Evolutionary conservation across 768 basidiomycete species (phyloP).

Genomic region (Boletus bicolor): DNA sequence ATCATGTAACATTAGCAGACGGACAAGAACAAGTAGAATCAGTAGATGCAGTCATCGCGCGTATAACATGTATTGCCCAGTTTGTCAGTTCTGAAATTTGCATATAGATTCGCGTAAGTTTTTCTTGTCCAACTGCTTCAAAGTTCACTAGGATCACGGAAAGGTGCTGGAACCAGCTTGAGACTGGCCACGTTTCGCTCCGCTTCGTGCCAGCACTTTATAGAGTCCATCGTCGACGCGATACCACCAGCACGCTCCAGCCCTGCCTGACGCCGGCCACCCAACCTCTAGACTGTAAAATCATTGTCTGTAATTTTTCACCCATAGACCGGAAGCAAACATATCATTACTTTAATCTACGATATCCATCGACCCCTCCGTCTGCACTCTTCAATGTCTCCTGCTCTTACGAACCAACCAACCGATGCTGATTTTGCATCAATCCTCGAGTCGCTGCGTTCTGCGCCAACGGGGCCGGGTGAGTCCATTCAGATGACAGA

Average conservation of each 20-base stretch:
- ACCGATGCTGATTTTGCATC: constrained; percentile 43
- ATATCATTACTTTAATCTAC: constrained; percentile 20
- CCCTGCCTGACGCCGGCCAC: neutral
- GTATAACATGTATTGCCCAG: neutral
- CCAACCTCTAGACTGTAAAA: constrained; percentile 17
- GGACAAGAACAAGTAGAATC: neutral
- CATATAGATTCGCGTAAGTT: neutral
- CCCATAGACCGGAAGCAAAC: constrained; percentile 20
- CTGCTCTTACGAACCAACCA: constrained; percentile 47
- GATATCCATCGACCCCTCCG: constrained; percentile 16
- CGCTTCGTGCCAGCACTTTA: neutral
- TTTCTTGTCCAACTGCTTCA: neutral
- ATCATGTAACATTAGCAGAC: constrained; percentile 1
- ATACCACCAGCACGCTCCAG: constrained; percentile 11
- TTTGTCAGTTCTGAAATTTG: constrained; percentile 8
- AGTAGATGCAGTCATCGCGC: neutral
- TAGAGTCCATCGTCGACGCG: neutral
- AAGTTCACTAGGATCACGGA: neutral
- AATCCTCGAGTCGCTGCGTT: constrained; percentile 44
- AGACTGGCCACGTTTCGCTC: neutral
- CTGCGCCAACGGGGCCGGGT: constrained; percentile 65
- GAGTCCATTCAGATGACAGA: constrained; percentile 12
- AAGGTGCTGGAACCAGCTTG: neutral
- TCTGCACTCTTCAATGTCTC: constrained; percentile 43
- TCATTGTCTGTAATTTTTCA: constrained; percentile 2